Conservation (phyloP, 441 rosid species). For the Omphalea diandra region DNA sequence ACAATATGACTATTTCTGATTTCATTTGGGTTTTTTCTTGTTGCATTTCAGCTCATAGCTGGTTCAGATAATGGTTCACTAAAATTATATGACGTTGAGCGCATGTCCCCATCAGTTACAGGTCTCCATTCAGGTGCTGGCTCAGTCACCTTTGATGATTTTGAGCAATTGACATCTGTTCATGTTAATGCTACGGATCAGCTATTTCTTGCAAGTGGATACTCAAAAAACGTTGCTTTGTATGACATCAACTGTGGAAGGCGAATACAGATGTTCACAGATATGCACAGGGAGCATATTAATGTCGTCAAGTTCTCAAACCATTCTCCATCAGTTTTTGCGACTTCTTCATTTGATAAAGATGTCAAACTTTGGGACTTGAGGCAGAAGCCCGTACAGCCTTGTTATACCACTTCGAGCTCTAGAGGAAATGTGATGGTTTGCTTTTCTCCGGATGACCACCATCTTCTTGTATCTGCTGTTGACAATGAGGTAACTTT, state of each 20-base stretch:
- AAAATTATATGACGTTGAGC: slow-evolving; percentile 65
- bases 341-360: slow-evolving; percentile 89
- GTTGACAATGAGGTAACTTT: slow-evolving; percentile 89
- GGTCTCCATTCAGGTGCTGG: slow-evolving; percentile 36
- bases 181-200: slow-evolving; percentile 86
- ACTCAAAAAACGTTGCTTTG: slow-evolving; percentile 80
- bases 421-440: slow-evolving; percentile 96
- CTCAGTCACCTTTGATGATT: slow-evolving; percentile 71
- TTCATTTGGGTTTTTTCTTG: slow-evolving; percentile 7
- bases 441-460: slow-evolving; percentile 98
- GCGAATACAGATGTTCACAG: slow-evolving; percentile 67
- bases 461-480: slow-evolving; percentile 88
- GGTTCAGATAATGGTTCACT: slow-evolving; percentile 96
- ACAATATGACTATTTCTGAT: slow-evolving; percentile 14
- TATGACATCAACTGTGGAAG: slow-evolving; percentile 78
- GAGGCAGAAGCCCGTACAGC: slow-evolving; percentile 70
- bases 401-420: slow-evolving; percentile 84
- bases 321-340: slow-evolving; percentile 82
- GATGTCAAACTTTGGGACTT: slow-evolving; percentile 95
- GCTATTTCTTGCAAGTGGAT: slow-evolving; percentile 92
- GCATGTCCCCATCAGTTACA: slow-evolving; percentile 37
- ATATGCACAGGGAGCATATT: slow-evolving; percentile 89
- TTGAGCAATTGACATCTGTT: slow-evolving; percentile 89
- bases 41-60: slow-evolving; percentile 72
- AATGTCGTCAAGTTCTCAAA: slow-evolving; percentile 92